These are phyloP conservation scores for Artomyces pyxidatus DNA, from an alignment of 768 basidiomycete species.

Conservation along the genomic window DNA sequence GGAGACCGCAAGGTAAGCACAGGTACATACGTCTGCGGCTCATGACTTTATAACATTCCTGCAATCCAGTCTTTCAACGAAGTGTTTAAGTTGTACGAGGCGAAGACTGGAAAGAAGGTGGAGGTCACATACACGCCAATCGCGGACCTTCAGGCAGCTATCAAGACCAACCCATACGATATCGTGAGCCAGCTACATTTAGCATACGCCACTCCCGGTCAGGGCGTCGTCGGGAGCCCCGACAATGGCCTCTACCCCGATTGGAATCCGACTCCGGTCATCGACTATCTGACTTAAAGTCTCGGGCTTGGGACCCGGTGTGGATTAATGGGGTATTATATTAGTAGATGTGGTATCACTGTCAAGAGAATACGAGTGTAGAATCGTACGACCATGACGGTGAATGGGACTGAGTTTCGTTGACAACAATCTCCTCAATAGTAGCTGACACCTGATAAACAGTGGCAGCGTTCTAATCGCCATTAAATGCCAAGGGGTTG, in stretches of 20 bases:
- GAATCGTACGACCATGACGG: too few species aligned
- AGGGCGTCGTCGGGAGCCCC: constrained; percentile 3
- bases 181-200: constrained; percentile 8
- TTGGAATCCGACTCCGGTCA: constrained; percentile 17
- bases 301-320: too few species aligned
- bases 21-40: not conserved
- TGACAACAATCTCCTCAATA: too few species aligned
- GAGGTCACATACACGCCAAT: constrained; percentile 6
- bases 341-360: too few species aligned
- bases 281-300: too few species aligned
- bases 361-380: too few species aligned
- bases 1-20: constrained; percentile 13
- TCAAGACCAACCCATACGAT: constrained; percentile 11
- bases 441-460: too few species aligned
- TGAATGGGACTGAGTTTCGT: too few species aligned
- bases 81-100: constrained; percentile 11
- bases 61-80: constrained; percentile 16
- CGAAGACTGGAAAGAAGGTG: constrained; percentile 11
- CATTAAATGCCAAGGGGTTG: too few species aligned
- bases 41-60: not conserved
- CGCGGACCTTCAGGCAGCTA: constrained; percentile 6
- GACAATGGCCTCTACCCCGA: constrained; percentile 14
- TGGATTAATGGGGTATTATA: too few species aligned
- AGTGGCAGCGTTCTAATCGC: too few species aligned
- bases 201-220: constrained; percentile 3